A percentile compares a stretch with the other conserved stretches of the same genome.
Conservation (phyloP, 129 eudicot species). For the Daucus carota region DNA sequence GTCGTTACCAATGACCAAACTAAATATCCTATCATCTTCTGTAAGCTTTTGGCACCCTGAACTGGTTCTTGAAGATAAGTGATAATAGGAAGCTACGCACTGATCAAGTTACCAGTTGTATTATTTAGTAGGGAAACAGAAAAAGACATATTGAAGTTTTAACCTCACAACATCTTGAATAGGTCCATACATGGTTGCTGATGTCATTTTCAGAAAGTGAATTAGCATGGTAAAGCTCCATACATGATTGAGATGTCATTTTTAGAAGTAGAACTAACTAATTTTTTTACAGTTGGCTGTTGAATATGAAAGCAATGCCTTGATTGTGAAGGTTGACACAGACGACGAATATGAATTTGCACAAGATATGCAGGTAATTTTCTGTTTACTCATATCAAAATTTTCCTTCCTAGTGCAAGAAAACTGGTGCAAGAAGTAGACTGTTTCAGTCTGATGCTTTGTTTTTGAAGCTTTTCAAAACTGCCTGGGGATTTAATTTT, state of each 20-base stretch:
- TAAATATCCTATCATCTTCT: neutral
- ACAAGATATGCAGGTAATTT: slow-evolving; percentile 83
- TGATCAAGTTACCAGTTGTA: neutral
- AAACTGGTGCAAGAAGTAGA: neutral
- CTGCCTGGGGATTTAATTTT: neutral
- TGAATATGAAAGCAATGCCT: slow-evolving; percentile 74
- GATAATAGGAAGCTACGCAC: neutral
- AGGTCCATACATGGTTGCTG: too few species aligned
- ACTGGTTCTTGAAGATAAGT: neutral
- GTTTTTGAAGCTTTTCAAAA: neutral
- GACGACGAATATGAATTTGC: slow-evolving; percentile 97
- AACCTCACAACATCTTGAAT: neutral
- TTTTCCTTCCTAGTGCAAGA: neutral
- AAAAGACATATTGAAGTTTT: neutral
- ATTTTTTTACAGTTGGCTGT: slow-evolving; percentile 70
- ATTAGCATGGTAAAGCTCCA: neutral
- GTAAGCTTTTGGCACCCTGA: neutral
- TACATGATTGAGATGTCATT: neutral
- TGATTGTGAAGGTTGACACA: slow-evolving; percentile 90
- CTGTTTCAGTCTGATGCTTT: neutral
- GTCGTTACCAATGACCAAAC: neutral
- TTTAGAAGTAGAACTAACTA: neutral
- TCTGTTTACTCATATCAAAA: neutral
- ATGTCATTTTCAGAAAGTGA: neutral
- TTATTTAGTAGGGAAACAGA: neutral